These are phyloP conservation scores for Ceratocystis destructans DNA, from an alignment of 2,329 filamentous ascomycete species.

Conservation along the genomic window DNA sequence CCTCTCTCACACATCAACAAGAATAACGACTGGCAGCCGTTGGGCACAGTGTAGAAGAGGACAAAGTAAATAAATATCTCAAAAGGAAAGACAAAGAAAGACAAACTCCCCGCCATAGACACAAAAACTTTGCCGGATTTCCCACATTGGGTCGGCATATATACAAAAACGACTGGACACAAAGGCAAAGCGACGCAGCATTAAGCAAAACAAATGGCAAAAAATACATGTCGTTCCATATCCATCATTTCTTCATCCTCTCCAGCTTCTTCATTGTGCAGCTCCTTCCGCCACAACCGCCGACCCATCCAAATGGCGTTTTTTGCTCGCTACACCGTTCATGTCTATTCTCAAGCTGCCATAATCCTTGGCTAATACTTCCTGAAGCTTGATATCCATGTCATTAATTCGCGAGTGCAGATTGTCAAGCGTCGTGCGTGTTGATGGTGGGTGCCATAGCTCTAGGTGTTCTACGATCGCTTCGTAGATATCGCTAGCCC, in stretches of 20 bases:
- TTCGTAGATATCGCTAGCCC: constrained; percentile 12
- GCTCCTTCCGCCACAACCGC: neutral
- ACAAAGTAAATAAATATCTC: too few species aligned
- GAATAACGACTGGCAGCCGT: too few species aligned
- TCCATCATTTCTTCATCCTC: neutral
- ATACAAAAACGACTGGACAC: too few species aligned
- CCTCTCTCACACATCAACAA: too few species aligned
- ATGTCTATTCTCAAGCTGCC: neutral
- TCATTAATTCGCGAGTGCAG: neutral
- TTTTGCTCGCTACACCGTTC: neutral
- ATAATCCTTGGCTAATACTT: neutral
- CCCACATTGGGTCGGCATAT: too few species aligned
- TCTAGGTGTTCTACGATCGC: constrained; percentile 17
- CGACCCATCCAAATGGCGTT: neutral
- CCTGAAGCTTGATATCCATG: neutral
- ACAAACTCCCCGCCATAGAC: too few species aligned
- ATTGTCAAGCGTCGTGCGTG: constrained; percentile 3
- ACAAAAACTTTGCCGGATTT: too few species aligned
- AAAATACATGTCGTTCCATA: neutral
- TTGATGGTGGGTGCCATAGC: constrained; percentile 17
- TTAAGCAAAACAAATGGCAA: neutral
- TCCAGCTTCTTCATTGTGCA: neutral
- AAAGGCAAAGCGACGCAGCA: neutral
- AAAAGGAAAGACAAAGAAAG: too few species aligned
- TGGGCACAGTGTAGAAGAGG: too few species aligned